Evolutionary conservation across 345 rosid species (phyloP).

Genomic region (Eucalyptus virginea): DNA sequence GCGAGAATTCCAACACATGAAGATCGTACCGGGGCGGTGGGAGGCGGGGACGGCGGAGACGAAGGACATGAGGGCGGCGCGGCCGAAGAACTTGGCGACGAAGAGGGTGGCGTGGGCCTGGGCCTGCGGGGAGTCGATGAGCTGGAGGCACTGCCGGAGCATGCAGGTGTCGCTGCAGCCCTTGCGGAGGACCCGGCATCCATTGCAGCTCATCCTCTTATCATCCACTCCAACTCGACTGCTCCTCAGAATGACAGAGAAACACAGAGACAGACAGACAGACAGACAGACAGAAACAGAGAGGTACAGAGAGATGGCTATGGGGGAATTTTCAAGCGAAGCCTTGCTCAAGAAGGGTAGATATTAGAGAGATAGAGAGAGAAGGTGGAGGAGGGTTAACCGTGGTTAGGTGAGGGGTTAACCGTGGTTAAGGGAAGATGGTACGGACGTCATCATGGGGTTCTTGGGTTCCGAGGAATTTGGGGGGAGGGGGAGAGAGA

Average conservation of each 20-base stretch:
- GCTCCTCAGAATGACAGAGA: neutral
- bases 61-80: constrained; percentile 95
- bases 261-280: neutral
- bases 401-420: neutral
- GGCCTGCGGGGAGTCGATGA: constrained; percentile 83
- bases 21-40: constrained; percentile 67
- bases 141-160: constrained; percentile 75
- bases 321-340: neutral
- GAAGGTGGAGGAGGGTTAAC: neutral
- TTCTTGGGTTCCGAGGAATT: neutral
- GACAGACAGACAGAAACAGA: neutral
- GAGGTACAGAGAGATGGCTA: neutral
- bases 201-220: constrained; percentile 83
- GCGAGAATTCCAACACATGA: neutral
- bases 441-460: neutral
- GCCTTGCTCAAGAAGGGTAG: neutral
- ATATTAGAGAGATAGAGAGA: neutral
- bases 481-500: neutral
- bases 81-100: constrained; percentile 97
- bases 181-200: constrained; percentile 91
- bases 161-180: constrained; percentile 95
- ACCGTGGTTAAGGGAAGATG: neutral
- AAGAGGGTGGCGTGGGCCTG: constrained; percentile 98
- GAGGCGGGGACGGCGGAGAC: constrained; percentile 82
- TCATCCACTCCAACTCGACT: neutral